Evolutionary conservation across 306 rosid genomes (phyloP), one percentile per base, ranked within the genome.

Genomic region (Prinsepia uniflora): DNA sequence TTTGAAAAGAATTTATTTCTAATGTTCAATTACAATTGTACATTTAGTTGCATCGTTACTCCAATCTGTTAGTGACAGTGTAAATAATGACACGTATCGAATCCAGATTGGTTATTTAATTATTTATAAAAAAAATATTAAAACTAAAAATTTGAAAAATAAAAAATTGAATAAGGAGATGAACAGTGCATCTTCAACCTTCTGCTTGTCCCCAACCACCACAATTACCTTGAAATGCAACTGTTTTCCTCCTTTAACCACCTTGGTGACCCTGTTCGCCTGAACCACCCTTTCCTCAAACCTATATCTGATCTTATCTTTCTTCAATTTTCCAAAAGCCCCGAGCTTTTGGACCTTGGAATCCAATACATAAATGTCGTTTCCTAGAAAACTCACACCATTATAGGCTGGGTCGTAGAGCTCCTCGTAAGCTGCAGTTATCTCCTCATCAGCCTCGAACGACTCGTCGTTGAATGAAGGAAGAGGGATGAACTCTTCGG

Each of bases 241-340:
- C 63, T 89, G 96, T 75, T 91, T 94, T 70, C 99, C 99, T 70
- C 99, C 99, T 64, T 94, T 91, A 0, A 94, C 99, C n/a, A 94
- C 99, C 85, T 94, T 94, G 10, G 95, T 94, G 6, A 94, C 91
- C 79, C 99, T 83, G 53, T 96, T 78, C 20, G 91, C 97, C 76
- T 94, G 99, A 0, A 91, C 91, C 36, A 94, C 96, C 72, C 97
- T 85, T 82, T 94, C 99, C 1, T 91, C 96, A 12, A 94, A 87
- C n/a, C 97, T 97, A 63, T 94, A 97, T 18, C 84, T 71, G 4
- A 79, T 5, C 85, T 87, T 94, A 49, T 85, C 96, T 79, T 83
- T 87, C 91, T 84, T 94, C 63, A 5, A 22, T 18, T 81, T 83
- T 12, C 97, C 89, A 22, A 84, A 81, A 43, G 94, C 96, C 0